phyloP scores from a whole-genome alignment of 2,329 filamentous ascomycete genomes.

The Fusarium tricinctum region DNA sequence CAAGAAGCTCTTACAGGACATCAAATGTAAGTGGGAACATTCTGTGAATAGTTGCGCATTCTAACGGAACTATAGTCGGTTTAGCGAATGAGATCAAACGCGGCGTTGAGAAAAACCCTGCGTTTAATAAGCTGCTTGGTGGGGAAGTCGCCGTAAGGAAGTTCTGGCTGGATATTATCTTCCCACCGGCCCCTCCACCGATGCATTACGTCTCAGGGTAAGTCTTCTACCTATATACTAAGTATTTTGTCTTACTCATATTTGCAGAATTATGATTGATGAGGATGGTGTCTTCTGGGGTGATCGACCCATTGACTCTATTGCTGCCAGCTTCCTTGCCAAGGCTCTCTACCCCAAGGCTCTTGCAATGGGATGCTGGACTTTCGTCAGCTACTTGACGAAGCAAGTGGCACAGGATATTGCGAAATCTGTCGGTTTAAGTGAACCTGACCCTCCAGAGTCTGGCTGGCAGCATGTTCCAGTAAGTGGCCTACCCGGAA shows the following conservation, averaged over 20 bases:
- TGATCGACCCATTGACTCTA: conserved; percentile 63
- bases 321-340: conserved; percentile 60
- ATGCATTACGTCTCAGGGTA: conserved; percentile 73
- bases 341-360: conserved; percentile 69
- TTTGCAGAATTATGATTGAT: conserved; percentile 63
- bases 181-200: conserved; percentile 70
- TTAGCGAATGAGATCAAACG: conserved; percentile 54
- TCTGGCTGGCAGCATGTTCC: conserved; percentile 53
- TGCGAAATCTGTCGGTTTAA: conserved; percentile 62
- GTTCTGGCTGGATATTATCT: conserved; percentile 73
- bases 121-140: conserved; percentile 58
- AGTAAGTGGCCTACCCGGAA: conserved; percentile 43
- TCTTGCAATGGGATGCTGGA: conserved; percentile 65
- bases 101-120: conserved; percentile 58
- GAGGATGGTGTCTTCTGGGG: conserved; percentile 64
- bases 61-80: conserved; percentile 48
- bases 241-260: conserved; percentile 39
- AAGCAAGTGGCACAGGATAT: conserved; percentile 61
- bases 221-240: conserved; percentile 37
- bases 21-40: conserved; percentile 60
- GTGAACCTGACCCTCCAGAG: conserved; percentile 45
- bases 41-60: neutral
- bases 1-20: conserved; percentile 59
- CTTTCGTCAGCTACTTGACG: conserved; percentile 64
- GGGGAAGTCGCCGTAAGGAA: conserved; percentile 65